Conservation (phyloP, 2,329 filamentous ascomycete species). For the Calonectria pteridis region DNA sequence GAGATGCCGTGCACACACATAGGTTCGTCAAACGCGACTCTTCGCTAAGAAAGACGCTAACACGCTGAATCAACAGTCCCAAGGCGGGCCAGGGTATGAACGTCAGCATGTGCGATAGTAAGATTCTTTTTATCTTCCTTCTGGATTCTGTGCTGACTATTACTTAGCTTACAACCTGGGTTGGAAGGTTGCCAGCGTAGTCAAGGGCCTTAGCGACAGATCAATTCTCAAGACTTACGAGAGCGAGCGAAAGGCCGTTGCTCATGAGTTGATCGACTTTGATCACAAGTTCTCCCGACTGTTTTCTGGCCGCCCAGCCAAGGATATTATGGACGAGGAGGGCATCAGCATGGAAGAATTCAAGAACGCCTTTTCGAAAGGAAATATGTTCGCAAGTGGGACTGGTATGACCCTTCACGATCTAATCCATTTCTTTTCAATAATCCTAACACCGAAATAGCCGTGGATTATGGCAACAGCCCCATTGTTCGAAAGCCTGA, state of each 20-base stretch:
- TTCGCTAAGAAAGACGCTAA: not conserved
- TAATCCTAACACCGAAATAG: conserved; percentile 7
- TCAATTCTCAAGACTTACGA: conserved; percentile 64
- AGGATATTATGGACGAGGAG: conserved; percentile 71
- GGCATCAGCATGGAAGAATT: conserved; percentile 74
- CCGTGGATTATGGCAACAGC: conserved; percentile 35
- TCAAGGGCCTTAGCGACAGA: conserved; percentile 57
- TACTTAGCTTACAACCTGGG: conserved; percentile 59
- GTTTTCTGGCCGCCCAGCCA: conserved; percentile 64
- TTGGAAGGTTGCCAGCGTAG: conserved; percentile 66
- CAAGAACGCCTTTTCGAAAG: conserved; percentile 71
- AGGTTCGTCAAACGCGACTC: conserved; percentile 3
- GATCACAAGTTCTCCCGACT: conserved; percentile 69
- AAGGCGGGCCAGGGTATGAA: conserved; percentile 82
- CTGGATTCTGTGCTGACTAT: not conserved
- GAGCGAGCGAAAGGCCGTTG: conserved; percentile 68
- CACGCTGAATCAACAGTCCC: conserved; percentile 54
- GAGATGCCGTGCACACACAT: conserved; percentile 72
- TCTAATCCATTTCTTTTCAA: not conserved
- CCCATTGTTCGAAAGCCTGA: conserved; percentile 30
- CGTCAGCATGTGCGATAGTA: conserved; percentile 74
- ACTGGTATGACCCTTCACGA: conserved; percentile 11
- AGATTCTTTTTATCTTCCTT: not conserved
- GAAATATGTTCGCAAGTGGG: conserved; percentile 55
- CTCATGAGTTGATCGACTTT: conserved; percentile 75